A percentile compares a stretch with the other conserved stretches of the same genome.
Conservation (phyloP, 331 rosid genomes). For the Pyracantha coccinea region DNA sequence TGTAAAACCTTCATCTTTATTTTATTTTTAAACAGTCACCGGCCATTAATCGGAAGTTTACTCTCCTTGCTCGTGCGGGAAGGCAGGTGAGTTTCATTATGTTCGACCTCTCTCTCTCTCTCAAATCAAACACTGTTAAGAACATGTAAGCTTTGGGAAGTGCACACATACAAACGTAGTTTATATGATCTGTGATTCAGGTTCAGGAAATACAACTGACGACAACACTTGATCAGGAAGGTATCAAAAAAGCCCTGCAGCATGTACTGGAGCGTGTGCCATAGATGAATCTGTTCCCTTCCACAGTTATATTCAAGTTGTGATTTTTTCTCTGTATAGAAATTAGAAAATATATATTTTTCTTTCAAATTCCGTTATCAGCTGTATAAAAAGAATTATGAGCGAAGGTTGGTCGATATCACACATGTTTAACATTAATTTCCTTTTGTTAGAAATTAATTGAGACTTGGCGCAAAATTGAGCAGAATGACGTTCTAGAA, state of each 20-base stretch:
- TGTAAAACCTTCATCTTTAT: neutral
- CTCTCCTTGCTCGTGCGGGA: conserved; percentile 95
- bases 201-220: conserved; percentile 82
- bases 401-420: neutral
- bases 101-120: neutral
- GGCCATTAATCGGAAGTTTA: conserved; percentile 51
- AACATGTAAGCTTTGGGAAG: neutral
- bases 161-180: neutral
- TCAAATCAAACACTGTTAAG: neutral
- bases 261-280: conserved; percentile 90
- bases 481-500: too few species aligned
- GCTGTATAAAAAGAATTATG: neutral
- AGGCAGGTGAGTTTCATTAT: conserved; percentile 56
- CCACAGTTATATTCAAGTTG: neutral
- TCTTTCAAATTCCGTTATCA: neutral
- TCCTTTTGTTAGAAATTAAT: neutral
- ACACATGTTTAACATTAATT: neutral
- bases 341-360: neutral
- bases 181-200: conserved; percentile 24
- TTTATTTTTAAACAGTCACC: conserved; percentile 49
- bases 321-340: conserved; percentile 31
- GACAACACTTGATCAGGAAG: conserved; percentile 88
- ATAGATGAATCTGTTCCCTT: conserved; percentile 1
- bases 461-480: neutral
- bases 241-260: conserved; percentile 81